These are phyloP conservation scores for Endocalyx cinctus DNA, from an alignment of 2,329 filamentous ascomycete species.

Conservation along the genomic window DNA sequence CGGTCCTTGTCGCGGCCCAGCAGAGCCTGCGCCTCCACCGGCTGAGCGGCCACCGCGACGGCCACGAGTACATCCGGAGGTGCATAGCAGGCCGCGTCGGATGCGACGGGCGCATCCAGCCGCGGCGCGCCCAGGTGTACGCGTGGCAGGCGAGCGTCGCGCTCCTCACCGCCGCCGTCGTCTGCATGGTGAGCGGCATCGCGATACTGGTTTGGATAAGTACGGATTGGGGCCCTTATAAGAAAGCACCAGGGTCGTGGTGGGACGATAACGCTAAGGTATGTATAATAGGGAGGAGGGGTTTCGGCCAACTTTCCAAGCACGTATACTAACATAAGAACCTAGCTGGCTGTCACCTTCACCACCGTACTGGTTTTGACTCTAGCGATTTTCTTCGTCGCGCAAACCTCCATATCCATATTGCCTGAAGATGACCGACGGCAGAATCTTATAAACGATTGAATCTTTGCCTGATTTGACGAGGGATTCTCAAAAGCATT, in stretches of 20 bases:
- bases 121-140: slow-evolving; percentile 13
- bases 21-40: slow-evolving; percentile 38
- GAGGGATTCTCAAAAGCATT: too few relatives aligned
- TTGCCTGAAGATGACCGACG: too few relatives aligned
- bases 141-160: slow-evolving; percentile 17
- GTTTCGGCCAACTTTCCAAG: too few relatives aligned
- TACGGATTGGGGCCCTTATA: slow-evolving; percentile 11
- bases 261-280: slow-evolving; percentile 16
- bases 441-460: too few relatives aligned
- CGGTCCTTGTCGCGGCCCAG: slow-evolving; percentile 39
- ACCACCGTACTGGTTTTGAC: too few relatives aligned
- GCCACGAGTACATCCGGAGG: slow-evolving; percentile 27
- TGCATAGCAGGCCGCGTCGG: slow-evolving; percentile 8
- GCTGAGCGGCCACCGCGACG: slow-evolving; percentile 35
- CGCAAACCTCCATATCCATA: too few relatives aligned
- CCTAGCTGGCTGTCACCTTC: too few relatives aligned
- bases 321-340: too few relatives aligned
- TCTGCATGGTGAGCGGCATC: slow-evolving; percentile 15
- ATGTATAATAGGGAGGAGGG: too few relatives aligned
- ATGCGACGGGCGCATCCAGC: slow-evolving; percentile 1
- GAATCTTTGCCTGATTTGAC: too few relatives aligned
- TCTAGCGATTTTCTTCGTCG: too few relatives aligned
- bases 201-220: slow-evolving; percentile 16
- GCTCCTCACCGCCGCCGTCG: slow-evolving; percentile 14
- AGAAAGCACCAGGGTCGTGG: slow-evolving; percentile 8